phyloP scores from a whole-genome alignment of 208 protist species.

The Trypanosoma avium region DNA sequence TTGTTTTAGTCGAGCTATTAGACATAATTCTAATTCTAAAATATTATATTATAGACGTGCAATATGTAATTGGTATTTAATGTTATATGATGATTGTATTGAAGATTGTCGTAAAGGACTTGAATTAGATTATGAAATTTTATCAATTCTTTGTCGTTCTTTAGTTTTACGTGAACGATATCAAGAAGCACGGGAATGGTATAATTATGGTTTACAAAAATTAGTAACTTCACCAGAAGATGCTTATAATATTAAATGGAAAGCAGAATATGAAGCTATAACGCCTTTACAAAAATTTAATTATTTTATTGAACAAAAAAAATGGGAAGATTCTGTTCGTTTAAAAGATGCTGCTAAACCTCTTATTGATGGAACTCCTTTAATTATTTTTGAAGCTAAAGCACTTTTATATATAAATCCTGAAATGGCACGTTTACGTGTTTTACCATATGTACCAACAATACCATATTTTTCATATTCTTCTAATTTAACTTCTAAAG shows the following conservation, averaged over 20 bases:
- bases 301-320: conserved; percentile 26
- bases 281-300: conserved; percentile 42
- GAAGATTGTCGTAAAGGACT: conserved; percentile 51
- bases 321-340: conserved; percentile 37
- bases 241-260: conserved; percentile 25
- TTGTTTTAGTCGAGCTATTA: conserved; percentile 25
- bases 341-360: conserved; percentile 18
- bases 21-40: conserved; percentile 22
- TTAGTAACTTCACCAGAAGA: conserved; percentile 13
- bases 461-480: conserved; percentile 37
- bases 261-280: conserved; percentile 24
- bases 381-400: conserved; percentile 58
- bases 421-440: conserved; percentile 45
- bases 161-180: conserved; percentile 63
- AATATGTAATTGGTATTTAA: conserved; percentile 53
- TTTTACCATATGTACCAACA: conserved; percentile 70
- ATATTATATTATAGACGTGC: conserved; percentile 38
- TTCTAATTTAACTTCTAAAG: conserved; percentile 6
- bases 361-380: conserved; percentile 46
- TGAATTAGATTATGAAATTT: conserved; percentile 15
- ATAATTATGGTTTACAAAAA: conserved; percentile 16
- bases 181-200: conserved; percentile 34
- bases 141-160: conserved; percentile 36
- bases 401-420: conserved; percentile 53
- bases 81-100: conserved; percentile 77